Conservation (phyloP, 2,329 filamentous ascomycete genomes). For the Orbilia quercus region DNA sequence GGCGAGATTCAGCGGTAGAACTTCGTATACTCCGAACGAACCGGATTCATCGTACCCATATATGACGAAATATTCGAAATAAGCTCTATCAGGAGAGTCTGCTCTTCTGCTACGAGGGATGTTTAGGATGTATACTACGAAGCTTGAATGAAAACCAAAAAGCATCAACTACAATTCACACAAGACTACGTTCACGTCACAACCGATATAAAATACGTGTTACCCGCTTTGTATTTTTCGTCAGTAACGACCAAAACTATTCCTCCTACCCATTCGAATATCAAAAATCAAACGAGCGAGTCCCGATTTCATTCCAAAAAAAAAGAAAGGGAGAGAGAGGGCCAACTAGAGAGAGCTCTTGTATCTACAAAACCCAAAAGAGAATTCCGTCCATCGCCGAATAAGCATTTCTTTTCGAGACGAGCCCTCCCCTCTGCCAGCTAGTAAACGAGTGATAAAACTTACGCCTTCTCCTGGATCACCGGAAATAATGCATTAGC, state of each 20-base stretch:
- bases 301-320: not conserved
- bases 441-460: slow-evolving; percentile 12
- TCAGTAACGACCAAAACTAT: not conserved
- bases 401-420: slow-evolving; percentile 15
- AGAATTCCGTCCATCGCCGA: not conserved
- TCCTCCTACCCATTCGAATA: not conserved
- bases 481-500: slow-evolving; percentile 10
- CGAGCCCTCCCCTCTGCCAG: not conserved
- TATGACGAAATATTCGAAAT: not conserved
- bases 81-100: not conserved
- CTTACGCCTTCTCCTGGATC: slow-evolving; percentile 45
- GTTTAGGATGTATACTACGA: slow-evolving; percentile 7
- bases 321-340: too few species aligned
- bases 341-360: slow-evolving; percentile 43
- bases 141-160: slow-evolving; percentile 5
- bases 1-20: slow-evolving; percentile 50
- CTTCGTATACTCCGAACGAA: too few species aligned
- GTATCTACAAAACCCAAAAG: slow-evolving; percentile 44
- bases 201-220: not conserved
- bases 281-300: slow-evolving; percentile 15
- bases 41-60: not conserved
- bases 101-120: not conserved
- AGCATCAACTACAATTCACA: not conserved
- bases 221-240: not conserved
- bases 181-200: too few species aligned